These are phyloP conservation scores for Coemansia sp. DNA, from an alignment of 371 early-diverging fungal species.

Conservation along the genomic window DNA sequence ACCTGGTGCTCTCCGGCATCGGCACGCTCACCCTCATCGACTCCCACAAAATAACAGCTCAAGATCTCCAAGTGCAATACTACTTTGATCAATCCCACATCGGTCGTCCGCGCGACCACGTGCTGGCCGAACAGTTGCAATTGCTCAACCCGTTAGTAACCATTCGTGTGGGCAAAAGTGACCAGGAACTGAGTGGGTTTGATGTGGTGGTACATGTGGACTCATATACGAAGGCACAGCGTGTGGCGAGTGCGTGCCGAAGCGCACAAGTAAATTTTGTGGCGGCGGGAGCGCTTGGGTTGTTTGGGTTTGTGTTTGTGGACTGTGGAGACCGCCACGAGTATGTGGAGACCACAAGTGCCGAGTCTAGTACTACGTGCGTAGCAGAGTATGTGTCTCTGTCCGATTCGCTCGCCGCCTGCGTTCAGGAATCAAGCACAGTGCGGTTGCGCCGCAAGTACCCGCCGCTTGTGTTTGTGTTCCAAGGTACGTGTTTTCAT, in stretches of 20 bases:
- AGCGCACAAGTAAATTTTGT: conserved; percentile 11
- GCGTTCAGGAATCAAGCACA: background rate
- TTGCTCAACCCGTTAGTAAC: conserved; percentile 37
- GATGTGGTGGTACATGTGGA: conserved; percentile 33
- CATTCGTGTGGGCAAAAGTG: background rate
- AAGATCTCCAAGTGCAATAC: conserved; percentile 81
- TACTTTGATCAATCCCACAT: conserved; percentile 60
- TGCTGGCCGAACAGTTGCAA: conserved; percentile 11
- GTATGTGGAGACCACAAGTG: conserved; percentile 59
- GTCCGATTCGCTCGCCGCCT: conserved; percentile 42
- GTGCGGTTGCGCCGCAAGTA: conserved; percentile 24
- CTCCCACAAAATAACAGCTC: conserved; percentile 54
- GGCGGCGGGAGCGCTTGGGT: conserved; percentile 67
- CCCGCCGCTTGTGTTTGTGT: conserved; percentile 32
- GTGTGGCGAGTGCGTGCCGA: background rate
- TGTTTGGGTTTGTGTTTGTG: conserved; percentile 79
- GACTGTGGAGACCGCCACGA: conserved; percentile 68
- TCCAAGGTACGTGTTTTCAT: conserved; percentile 18
- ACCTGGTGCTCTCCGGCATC: conserved; percentile 86
- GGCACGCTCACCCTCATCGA: conserved; percentile 75
- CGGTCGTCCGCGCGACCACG: conserved; percentile 54
- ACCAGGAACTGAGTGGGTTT: background rate
- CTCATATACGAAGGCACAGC: too few relatives aligned
- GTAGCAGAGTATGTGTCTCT: conserved; percentile 36
- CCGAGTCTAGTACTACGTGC: background rate